phyloP scores from a whole-genome alignment of 1,139 yeast genomes.

The Yueomyces sp. region DNA sequence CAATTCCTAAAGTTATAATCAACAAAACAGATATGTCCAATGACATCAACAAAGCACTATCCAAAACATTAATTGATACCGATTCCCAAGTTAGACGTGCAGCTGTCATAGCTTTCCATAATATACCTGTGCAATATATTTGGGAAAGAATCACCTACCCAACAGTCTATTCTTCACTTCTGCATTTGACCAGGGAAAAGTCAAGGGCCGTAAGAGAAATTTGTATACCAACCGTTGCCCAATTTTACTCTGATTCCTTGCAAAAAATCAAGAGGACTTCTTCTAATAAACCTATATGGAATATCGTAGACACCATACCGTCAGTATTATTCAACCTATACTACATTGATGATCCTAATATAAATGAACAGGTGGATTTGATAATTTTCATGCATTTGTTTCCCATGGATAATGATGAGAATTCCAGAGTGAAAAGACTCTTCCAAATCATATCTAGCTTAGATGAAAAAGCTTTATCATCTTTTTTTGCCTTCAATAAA shows the following conservation, averaged over 20 bases:
- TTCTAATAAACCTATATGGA: slow-evolving; percentile 25
- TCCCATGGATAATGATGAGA: slow-evolving; percentile 37
- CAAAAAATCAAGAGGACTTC: slow-evolving; percentile 10
- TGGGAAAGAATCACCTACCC: slow-evolving; percentile 34
- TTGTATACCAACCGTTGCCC: slow-evolving; percentile 44
- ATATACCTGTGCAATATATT: slow-evolving; percentile 30
- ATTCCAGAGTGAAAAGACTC: slow-evolving; percentile 41
- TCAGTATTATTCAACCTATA: slow-evolving; percentile 51
- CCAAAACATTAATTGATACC: slow-evolving; percentile 60
- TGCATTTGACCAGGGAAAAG: slow-evolving; percentile 60
- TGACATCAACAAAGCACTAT: slow-evolving; percentile 47
- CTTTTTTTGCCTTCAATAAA: slow-evolving; percentile 56
- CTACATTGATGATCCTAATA: slow-evolving; percentile 60
- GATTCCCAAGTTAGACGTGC: slow-evolving; percentile 62
- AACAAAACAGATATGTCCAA: slow-evolving; percentile 27
- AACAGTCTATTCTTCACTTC: slow-evolving; percentile 39
- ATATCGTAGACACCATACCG: slow-evolving; percentile 47
- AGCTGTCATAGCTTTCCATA: slow-evolving; percentile 40
- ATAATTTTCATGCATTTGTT: slow-evolving; percentile 47
- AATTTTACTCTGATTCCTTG: slow-evolving; percentile 31
- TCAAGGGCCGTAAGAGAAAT: slow-evolving; percentile 51
- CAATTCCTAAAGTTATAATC: slow-evolving; percentile 34
- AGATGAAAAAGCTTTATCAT: slow-evolving; percentile 44
- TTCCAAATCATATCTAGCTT: slow-evolving; percentile 37
- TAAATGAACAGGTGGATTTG: slow-evolving; percentile 58